Percentiles rank a stretch among this genome's conserved stretches.
Conservation (phyloP, 768 basidiomycete species). For the Pleurotus citrinopileatus region DNA sequence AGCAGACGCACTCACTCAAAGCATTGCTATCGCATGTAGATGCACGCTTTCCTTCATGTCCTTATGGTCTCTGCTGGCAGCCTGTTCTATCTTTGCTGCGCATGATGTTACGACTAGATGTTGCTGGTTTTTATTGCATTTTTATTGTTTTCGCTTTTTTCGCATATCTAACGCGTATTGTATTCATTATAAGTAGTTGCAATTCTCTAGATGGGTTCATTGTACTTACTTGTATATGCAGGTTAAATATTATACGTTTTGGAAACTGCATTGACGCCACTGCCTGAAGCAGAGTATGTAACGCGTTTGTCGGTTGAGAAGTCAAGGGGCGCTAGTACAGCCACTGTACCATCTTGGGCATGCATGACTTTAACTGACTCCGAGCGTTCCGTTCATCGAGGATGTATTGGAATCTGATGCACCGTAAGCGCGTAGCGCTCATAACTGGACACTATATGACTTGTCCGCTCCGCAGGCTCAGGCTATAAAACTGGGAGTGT, state of each 20-base stretch:
- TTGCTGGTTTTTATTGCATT: conserved; percentile 1
- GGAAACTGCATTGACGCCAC: no score
- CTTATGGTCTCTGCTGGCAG: conserved; percentile 7
- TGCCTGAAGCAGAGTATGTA: no score
- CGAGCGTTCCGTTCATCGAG: no score
- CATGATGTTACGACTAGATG: conserved; percentile 9
- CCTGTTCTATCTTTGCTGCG: conserved; percentile 2
- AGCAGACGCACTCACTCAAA: conserved; percentile 5
- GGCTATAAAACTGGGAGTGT: no score
- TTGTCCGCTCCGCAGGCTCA: no score
- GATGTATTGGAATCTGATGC: no score
- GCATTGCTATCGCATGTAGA: conserved; percentile 5
- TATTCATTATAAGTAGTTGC: conserved; percentile 9
- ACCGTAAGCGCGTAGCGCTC: no score
- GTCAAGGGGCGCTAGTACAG: no score
- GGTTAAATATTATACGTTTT: background rate
- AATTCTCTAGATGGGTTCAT: conserved; percentile 1
- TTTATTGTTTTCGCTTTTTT: conserved; percentile 4
- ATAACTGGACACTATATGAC: no score
- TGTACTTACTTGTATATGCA: conserved; percentile 10
- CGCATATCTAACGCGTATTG: background rate
- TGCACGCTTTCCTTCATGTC: background rate
- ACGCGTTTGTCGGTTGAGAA: no score
- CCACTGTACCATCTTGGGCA: no score
- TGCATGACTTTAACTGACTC: no score